These are phyloP conservation scores for Diplodia sapinea DNA, from an alignment of 2,329 filamentous ascomycete species.

Conservation along the genomic window DNA sequence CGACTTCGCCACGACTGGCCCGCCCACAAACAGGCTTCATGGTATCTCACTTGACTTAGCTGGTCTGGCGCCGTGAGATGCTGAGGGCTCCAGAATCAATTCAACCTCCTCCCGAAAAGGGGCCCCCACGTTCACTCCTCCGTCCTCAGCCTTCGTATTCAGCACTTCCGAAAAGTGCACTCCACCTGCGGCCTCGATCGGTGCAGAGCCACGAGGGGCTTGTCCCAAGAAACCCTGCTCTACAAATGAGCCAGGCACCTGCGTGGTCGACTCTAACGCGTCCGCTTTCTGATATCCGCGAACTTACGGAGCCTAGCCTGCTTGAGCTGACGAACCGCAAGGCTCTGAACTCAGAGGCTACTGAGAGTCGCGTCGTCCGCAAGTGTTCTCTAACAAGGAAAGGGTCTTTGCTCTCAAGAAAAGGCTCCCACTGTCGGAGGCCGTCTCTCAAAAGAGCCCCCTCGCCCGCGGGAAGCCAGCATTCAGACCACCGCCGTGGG, in stretches of 20 bases:
- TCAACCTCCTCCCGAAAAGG: conserved; percentile 38
- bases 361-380: conserved; percentile 36
- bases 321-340: conserved; percentile 46
- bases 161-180: neutral
- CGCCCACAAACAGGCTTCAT: conserved; percentile 25
- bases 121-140: conserved; percentile 30
- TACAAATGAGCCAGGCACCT: conserved; percentile 33
- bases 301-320: conserved; percentile 57
- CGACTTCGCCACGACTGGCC: conserved; percentile 29
- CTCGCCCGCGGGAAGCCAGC: conserved; percentile 40
- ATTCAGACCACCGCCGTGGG: conserved; percentile 31
- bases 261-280: conserved; percentile 46
- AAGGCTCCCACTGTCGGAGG: conserved; percentile 32
- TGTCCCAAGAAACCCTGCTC: neutral
- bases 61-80: too few relatives aligned
- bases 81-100: conserved; percentile 21
- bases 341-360: conserved; percentile 33
- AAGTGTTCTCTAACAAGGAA: conserved; percentile 43
- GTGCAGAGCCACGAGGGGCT: neutral
- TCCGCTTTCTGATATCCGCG: conserved; percentile 57
- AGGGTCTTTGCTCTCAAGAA: conserved; percentile 38
- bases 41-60: neutral
- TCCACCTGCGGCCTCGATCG: conserved; percentile 9
- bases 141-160: conserved; percentile 15
- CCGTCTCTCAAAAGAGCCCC: conserved; percentile 44